A percentile compares a stretch with the other conserved stretches of the same genome.
Evolutionary conservation across 2,329 filamentous ascomycete genomes (phyloP).

Genomic region (Aspergillus luchuensis): DNA sequence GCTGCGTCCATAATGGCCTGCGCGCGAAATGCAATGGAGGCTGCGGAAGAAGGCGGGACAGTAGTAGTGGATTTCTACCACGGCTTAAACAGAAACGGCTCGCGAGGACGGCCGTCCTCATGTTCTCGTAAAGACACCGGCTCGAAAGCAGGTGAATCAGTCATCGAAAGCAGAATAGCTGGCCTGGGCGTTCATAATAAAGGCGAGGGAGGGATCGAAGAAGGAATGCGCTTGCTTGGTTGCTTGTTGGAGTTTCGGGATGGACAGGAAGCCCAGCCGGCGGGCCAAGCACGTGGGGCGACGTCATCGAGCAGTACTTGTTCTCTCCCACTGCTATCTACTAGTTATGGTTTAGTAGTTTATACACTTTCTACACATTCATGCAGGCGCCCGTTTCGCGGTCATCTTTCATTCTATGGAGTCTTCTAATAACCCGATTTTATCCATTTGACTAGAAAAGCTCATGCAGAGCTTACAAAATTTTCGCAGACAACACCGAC

Average conservation of each 20-base stretch:
- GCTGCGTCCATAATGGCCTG: constrained; percentile 29
- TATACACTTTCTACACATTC: no score
- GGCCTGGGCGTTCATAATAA: neutral
- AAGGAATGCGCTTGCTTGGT: neutral
- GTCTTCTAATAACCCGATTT: no score
- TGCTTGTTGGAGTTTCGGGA: neutral
- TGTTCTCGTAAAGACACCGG: constrained; percentile 37
- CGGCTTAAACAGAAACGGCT: constrained; percentile 54
- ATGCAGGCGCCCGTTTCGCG: no score
- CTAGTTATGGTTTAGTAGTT: no score
- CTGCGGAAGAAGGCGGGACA: constrained; percentile 31
- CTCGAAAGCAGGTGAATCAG: neutral
- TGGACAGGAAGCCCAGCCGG: neutral
- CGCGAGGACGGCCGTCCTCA: constrained; percentile 53
- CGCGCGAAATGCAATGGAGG: constrained; percentile 34
- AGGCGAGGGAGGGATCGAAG: constrained; percentile 7
- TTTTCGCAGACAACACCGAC: no score
- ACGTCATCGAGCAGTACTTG: constrained; percentile 15
- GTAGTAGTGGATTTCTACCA: constrained; percentile 37
- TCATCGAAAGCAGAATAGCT: constrained; percentile 12
- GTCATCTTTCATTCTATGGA: no score
- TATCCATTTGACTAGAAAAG: no score
- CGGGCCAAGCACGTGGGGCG: constrained; percentile 18
- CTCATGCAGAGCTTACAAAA: no score
- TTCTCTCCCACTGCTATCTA: no score